phyloP scores from a whole-genome alignment of 106 monocot genomes.

The Gastrodia elata region DNA sequence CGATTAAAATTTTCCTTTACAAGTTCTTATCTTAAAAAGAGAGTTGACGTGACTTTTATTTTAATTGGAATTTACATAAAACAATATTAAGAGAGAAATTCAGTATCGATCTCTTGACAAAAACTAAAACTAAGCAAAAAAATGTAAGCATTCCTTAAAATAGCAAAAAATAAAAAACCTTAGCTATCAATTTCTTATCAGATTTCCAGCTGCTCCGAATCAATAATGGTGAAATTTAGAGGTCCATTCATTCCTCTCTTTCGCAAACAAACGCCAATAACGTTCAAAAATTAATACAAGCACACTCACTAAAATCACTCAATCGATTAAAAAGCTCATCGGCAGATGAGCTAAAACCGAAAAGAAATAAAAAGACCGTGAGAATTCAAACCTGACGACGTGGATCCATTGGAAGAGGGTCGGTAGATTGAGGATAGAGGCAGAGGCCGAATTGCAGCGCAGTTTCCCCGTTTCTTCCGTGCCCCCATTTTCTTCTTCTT shows the following conservation, averaged over 20 bases:
- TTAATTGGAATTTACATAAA: no score
- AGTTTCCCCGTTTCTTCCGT: constrained; percentile 14
- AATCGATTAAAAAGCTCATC: background rate
- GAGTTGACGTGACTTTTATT: no score
- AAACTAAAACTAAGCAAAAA: background rate
- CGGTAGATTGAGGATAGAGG: constrained; percentile 25
- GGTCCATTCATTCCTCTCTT: background rate
- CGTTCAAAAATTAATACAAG: background rate
- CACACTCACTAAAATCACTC: background rate
- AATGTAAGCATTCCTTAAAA: background rate
- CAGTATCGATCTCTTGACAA: background rate
- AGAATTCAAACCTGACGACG: constrained; percentile 14
- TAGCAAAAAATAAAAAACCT: background rate
- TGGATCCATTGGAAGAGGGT: constrained; percentile 16
- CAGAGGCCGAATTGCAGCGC: constrained; percentile 24
- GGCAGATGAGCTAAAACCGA: background rate
- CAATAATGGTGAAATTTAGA: background rate
- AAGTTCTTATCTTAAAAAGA: no score
- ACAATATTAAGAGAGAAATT: no score
- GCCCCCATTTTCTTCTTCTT: constrained; percentile 8
- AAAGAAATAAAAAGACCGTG: no score
- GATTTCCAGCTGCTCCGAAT: background rate
- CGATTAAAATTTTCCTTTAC: background rate
- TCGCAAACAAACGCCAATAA: no score
- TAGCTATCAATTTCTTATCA: background rate